These are phyloP conservation scores for Toxoplasma gondii DNA, from an alignment of 169 alveolate genomes.

Conservation along the genomic window DNA sequence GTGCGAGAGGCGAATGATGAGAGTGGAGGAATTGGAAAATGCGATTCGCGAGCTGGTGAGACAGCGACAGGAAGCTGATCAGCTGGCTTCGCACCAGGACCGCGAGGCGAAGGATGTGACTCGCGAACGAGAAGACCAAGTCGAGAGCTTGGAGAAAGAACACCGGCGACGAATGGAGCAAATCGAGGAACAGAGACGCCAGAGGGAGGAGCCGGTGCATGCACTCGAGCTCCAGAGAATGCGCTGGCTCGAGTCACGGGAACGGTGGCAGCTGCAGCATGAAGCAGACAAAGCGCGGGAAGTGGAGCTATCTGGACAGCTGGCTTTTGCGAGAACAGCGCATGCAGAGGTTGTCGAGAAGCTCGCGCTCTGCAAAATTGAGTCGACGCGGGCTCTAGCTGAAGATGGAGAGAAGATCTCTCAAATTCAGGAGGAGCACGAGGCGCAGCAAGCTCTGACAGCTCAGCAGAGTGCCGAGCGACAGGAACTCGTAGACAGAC, in stretches of 20 bases:
- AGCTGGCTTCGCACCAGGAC: neutral
- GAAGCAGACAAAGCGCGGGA: neutral
- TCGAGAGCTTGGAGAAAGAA: neutral
- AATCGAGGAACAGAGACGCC: neutral
- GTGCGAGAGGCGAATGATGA: conserved; percentile 10
- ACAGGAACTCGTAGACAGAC: neutral
- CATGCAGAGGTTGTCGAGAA: neutral
- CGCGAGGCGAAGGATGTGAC: neutral
- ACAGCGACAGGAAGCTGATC: neutral
- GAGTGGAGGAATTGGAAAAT: neutral
- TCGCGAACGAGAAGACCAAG: neutral
- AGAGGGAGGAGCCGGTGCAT: neutral
- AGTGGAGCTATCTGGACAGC: neutral
- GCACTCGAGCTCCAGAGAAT: neutral
- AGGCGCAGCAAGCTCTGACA: neutral
- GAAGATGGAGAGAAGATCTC: neutral
- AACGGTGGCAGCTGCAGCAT: neutral
- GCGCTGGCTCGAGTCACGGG: neutral
- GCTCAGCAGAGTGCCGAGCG: neutral
- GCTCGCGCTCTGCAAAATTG: neutral
- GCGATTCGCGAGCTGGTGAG: neutral
- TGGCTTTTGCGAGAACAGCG: neutral
- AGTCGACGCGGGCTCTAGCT: neutral
- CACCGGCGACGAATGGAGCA: neutral
- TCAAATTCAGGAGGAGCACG: neutral